Conservation (phyloP, 2,329 filamentous ascomycete species). For the Ophiostoma ips region DNA sequence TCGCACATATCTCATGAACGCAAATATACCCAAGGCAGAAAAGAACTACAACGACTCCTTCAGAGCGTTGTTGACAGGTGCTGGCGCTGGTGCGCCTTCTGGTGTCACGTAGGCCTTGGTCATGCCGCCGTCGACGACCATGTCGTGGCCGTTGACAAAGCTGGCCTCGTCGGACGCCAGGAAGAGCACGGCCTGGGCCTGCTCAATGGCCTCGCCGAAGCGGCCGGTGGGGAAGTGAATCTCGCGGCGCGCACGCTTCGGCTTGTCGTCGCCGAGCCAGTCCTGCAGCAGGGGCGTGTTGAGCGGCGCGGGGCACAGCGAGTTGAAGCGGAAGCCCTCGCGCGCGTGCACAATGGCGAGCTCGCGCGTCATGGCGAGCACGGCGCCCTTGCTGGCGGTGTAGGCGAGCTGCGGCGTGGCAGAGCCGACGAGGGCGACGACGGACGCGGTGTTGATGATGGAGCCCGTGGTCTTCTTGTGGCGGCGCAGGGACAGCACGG, state of each 20-base stretch:
- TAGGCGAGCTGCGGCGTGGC: constrained; percentile 86
- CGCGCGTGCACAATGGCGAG: constrained; percentile 83
- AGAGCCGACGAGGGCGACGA: constrained; percentile 75
- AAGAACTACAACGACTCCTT: constrained; percentile 20
- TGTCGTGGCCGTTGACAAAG: constrained; percentile 84
- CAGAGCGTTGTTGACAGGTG: constrained; percentile 46
- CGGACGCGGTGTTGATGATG: constrained; percentile 85
- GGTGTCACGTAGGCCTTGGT: constrained; percentile 75
- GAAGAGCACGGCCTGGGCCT: constrained; percentile 80
- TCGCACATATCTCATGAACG: no score
- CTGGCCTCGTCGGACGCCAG: constrained; percentile 76
- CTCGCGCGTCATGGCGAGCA: constrained; percentile 79
- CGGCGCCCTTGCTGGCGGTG: constrained; percentile 86
- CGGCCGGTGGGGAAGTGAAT: constrained; percentile 79
- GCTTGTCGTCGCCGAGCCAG: constrained; percentile 77
- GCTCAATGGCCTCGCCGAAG: constrained; percentile 88
- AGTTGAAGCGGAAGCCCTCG: constrained; percentile 82
- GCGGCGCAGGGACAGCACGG: constrained; percentile 65
- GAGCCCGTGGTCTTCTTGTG: constrained; percentile 66
- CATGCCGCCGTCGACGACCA: constrained; percentile 93
- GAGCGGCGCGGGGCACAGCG: constrained; percentile 75
- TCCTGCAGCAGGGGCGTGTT: constrained; percentile 88
- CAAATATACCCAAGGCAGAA: background rate
- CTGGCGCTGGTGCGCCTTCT: constrained; percentile 40
- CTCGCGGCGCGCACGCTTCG: constrained; percentile 70